Base-by-base conservation (phyloP, 2,329 filamentous ascomycete species). In the Aureobasidium sp. region DNA sequence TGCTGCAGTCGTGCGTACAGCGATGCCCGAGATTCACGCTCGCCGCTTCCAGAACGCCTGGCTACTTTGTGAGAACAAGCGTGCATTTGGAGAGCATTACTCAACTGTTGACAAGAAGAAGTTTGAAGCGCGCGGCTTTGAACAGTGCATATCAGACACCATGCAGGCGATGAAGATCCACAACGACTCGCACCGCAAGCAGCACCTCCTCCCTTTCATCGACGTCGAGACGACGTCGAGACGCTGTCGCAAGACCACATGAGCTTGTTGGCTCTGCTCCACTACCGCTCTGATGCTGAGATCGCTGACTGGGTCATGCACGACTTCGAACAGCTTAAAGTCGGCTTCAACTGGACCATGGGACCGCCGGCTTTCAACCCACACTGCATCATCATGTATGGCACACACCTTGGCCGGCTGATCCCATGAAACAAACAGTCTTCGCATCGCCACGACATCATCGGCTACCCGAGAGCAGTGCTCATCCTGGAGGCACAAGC, bases 281-380 rank as follows among this genome's bases (percentile, higher is more conserved):
- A 61, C 31, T 37, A 64, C 19, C 63, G 64, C 13, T 60, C 60
- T 4, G n/a, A 54, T 6, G 55, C 2, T 4, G 17, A 33, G 3
- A 51, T 62, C 0, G 21, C 40, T 2, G 50, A 62, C 3, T 65
- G 65, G 65, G 51, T 62, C 0, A 7, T 46, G n/a, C 62, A 60
- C 25, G 63, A 66, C 57, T 40, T 25, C 33, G 65, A 64, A 49
- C 63, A 64, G 40, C 27, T 64, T 0, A 17, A 64, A 55, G 6
- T 19, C 10, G 46, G 46, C 46, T 50, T 31, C n/a, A 25, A 45
- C 4, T 45, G 23, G 21, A 25, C 42, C 2, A 45, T 45, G 42
- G 42, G 42, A 27, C 42, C 42, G 13, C 42, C 42, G 10, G 19
- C 42, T 45, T 50, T 50, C 43, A 46, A 69, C 35, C 60, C 63